Evolutionary conservation across 2,329 filamentous ascomycete genomes (phyloP).

Genomic region (Microsporum canis): DNA sequence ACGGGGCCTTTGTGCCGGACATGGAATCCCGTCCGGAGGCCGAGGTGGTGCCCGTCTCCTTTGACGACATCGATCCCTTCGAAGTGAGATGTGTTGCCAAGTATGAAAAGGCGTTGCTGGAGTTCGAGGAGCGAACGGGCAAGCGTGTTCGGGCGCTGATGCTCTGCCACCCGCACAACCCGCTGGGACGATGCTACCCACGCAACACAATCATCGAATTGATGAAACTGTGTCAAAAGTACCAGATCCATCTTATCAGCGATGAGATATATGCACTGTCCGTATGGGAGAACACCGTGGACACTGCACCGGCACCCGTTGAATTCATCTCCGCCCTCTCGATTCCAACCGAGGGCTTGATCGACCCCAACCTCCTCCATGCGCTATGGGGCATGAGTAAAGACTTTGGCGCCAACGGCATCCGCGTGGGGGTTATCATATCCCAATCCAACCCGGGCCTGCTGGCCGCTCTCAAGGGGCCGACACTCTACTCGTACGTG

Average conservation of each 20-base stretch:
- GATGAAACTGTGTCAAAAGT: conserved; percentile 39
- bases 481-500: conserved; percentile 38
- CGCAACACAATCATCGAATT: conserved; percentile 32
- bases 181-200: conserved; percentile 40
- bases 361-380: conserved; percentile 42
- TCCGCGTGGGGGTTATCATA: conserved; percentile 37
- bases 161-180: conserved; percentile 37
- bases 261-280: conserved; percentile 47
- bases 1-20: conserved; percentile 40
- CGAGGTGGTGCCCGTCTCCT: conserved; percentile 31
- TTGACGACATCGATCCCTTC: conserved; percentile 31
- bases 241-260: conserved; percentile 44
- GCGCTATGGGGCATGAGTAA: conserved; percentile 39
- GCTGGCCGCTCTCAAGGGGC: conserved; percentile 29
- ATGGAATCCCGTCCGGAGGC: conserved; percentile 37
- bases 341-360: conserved; percentile 34
- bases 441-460: conserved; percentile 27
- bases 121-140: conserved; percentile 22
- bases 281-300: conserved; percentile 34
- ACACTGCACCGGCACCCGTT: conserved; percentile 27
- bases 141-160: conserved; percentile 32
- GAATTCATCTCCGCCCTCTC: conserved; percentile 41
- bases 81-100: conserved; percentile 20
- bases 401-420: conserved; percentile 48
- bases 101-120: conserved; percentile 30